These are phyloP conservation scores for Cercospora brassicicola DNA, from an alignment of 2,329 filamentous ascomycete species.

Conservation along the genomic window DNA sequence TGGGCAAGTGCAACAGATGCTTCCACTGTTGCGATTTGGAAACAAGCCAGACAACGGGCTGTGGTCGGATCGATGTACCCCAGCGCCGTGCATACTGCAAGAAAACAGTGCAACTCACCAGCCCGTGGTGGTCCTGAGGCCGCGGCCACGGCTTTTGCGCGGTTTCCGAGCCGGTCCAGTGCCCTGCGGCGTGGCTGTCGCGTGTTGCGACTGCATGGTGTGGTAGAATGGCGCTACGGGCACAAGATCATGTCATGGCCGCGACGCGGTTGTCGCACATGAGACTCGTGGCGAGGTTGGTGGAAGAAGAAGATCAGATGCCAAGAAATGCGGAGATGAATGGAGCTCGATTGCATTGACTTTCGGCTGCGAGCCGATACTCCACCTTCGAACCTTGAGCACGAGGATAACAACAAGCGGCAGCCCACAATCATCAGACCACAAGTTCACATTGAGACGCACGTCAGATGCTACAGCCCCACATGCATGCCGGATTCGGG, in stretches of 20 bases:
- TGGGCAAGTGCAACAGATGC: not conserved
- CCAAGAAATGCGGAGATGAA: conserved; percentile 3
- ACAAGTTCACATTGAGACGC: not conserved
- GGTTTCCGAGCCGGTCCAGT: conserved; percentile 28
- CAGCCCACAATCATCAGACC: not conserved
- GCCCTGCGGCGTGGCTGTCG: not conserved
- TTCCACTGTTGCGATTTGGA: conserved; percentile 15
- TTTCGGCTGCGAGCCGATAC: not conserved
- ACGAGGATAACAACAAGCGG: not conserved
- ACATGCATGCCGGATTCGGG: not conserved
- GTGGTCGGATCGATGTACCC: not conserved
- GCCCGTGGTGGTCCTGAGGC: conserved; percentile 30
- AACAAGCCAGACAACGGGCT: not conserved
- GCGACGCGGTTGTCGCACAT: conserved; percentile 8
- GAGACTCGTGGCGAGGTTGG: conserved; percentile 9
- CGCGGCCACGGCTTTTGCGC: conserved; percentile 35
- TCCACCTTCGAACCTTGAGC: not conserved
- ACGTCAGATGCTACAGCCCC: not conserved
- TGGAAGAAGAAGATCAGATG: not conserved
- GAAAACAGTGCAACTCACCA: conserved; percentile 18
- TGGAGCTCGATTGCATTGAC: not conserved
- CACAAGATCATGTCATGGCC: not conserved
- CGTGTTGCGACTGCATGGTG: not conserved
- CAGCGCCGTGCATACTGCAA: not conserved
- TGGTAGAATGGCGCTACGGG: not conserved